These are phyloP conservation scores for Pelargonium fulgidum DNA, from an alignment of 441 rosid species.

Conservation along the genomic window DNA sequence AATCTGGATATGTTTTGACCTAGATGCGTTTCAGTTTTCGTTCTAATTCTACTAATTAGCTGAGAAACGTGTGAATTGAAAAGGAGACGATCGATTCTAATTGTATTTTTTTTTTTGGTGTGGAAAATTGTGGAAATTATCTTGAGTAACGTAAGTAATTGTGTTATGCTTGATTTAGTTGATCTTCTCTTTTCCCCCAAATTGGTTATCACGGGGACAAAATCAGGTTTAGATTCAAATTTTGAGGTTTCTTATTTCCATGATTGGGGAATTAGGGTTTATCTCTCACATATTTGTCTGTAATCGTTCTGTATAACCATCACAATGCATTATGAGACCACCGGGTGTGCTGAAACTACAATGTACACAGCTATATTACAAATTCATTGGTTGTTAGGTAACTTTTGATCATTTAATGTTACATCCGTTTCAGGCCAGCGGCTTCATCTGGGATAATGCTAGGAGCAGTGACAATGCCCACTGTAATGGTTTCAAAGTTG, in stretches of 20 bases:
- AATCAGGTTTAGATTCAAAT: slow-evolving; percentile 2
- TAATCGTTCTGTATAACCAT: neutral
- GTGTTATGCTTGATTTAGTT: neutral
- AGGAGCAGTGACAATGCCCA: slow-evolving; percentile 75
- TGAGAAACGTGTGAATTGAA: neutral
- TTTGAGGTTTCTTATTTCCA: slow-evolving; percentile 3
- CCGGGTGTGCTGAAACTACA: neutral
- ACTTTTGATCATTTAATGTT: neutral
- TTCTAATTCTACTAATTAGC: neutral
- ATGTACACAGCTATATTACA: neutral
- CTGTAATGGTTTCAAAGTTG: slow-evolving; percentile 67
- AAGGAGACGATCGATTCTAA: neutral
- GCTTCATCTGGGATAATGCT: slow-evolving; percentile 85
- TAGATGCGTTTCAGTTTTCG: neutral
- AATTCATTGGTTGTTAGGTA: neutral
- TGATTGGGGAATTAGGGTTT: neutral
- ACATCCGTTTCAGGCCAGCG: slow-evolving; percentile 48
- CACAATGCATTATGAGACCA: neutral
- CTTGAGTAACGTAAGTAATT: neutral
- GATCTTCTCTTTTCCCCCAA: neutral
- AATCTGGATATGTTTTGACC: neutral
- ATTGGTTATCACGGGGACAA: neutral
- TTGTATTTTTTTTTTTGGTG: neutral
- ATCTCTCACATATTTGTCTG: neutral
- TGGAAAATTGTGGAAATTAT: neutral